Evolutionary conservation across 805 yeast species (phyloP), one percentile per base, ranked within the genome.

Genomic region (Candida quercuum): DNA sequence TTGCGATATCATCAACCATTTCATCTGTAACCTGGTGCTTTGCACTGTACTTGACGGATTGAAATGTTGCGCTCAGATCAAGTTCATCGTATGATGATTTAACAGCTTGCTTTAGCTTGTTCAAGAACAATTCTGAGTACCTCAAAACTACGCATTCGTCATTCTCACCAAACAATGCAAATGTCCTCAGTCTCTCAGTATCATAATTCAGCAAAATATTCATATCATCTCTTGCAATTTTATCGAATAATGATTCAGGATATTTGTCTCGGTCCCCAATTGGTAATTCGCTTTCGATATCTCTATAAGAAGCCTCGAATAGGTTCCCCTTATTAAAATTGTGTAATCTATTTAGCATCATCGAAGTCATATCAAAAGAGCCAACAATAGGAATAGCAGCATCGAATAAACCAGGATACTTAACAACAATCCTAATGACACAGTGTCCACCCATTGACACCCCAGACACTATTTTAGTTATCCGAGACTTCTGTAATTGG

Each of bases 361-460:
- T 20, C 2, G 53, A 37, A 1, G 50, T 30, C 25, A 52, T 21
- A 17, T 52, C 52, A 32, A 46, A 51, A 13, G 37, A 38, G 2
- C 56, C 56, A 30, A 51, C 46, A 24, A 52, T 43, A 3, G 56
- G 52, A 5, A 50, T 35, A 3, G 41, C 39, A 24, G 40, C 52
- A 21, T 46, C 44, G 30, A 45, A 44, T 9, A 39, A 21, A 1
- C 35, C 36, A 5, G 49, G 48, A 18, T 37, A 41, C 26, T 37
- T 32, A 3, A 25, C 39, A 5, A 36, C 45, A 11, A 42, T 37
- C 35, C 54, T 42, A 11, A 51, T 43, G 3, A 45, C 35, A 2
- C 37, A 32, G 32, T 52, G 57, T 2, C 45, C 57, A 15, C 57
- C 56, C 48, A 52, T 41, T 1, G 57, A 52, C 12, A 46, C 51